Conservation (phyloP, 2,329 filamentous ascomycete species). For the Pseudogymnoascus sp. region DNA sequence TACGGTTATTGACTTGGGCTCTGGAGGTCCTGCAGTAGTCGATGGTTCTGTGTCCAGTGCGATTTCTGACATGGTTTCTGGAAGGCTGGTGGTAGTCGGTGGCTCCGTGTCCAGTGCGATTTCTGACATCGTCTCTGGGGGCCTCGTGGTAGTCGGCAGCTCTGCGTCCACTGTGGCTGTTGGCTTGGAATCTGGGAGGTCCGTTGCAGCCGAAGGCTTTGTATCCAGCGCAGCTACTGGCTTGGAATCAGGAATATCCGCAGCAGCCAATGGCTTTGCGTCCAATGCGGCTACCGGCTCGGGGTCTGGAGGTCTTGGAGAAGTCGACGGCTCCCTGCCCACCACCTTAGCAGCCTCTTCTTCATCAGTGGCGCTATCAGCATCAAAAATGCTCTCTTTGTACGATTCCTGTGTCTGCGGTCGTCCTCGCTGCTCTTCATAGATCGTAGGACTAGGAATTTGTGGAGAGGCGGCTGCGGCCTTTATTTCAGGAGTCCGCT, state of each 20-base stretch:
- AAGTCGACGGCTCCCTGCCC: background rate
- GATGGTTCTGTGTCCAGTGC: background rate
- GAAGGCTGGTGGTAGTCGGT: background rate
- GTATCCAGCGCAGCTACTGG: background rate
- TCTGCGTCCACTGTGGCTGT: background rate
- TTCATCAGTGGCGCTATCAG: conserved; percentile 17
- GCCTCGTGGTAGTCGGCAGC: background rate
- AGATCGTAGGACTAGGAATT: background rate
- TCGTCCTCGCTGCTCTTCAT: conserved; percentile 10
- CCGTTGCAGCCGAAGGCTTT: background rate
- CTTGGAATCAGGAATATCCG: background rate
- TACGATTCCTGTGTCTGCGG: conserved; percentile 25
- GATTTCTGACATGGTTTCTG: background rate
- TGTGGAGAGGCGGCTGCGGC: background rate
- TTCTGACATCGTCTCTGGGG: background rate
- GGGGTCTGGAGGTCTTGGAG: background rate
- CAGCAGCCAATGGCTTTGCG: background rate
- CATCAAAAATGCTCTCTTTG: conserved; percentile 29
- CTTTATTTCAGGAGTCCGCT: background rate
- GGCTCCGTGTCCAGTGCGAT: background rate
- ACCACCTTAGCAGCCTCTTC: background rate
- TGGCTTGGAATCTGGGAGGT: background rate
- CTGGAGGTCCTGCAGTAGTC: background rate
- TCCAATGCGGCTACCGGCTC: background rate
- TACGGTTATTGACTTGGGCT: background rate